These are phyloP conservation scores for Chlorencoelia australis DNA, from an alignment of 2,329 filamentous ascomycete genomes.

Conservation along the genomic window DNA sequence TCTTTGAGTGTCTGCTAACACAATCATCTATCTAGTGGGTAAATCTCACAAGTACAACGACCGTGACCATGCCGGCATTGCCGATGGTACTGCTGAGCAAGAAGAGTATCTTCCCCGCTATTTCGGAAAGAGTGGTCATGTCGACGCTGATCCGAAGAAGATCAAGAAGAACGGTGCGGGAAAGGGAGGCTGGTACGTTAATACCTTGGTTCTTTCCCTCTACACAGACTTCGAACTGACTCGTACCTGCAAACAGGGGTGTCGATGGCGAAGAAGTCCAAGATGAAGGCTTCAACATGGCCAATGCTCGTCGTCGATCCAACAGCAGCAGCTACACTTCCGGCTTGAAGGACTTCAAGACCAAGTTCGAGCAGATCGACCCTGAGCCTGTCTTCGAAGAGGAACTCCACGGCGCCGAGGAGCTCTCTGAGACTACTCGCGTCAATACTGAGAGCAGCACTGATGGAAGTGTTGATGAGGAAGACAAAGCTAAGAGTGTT, in stretches of 20 bases:
- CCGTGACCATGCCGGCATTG: slow-evolving; percentile 71
- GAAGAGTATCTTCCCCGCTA: slow-evolving; percentile 74
- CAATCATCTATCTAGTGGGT: slow-evolving; percentile 61
- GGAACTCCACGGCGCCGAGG: slow-evolving; percentile 56
- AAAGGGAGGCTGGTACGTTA: slow-evolving; percentile 81
- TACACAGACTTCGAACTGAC: slow-evolving; percentile 7
- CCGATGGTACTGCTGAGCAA: slow-evolving; percentile 59
- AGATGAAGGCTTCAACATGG: slow-evolving; percentile 74
- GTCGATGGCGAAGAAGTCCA: slow-evolving; percentile 72
- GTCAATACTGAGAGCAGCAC: slow-evolving; percentile 25
- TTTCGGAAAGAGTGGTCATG: slow-evolving; percentile 80
- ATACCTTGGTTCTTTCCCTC: slow-evolving; percentile 1
- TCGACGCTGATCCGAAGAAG: slow-evolving; percentile 78
- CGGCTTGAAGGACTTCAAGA: slow-evolving; percentile 72
- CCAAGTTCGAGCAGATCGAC: slow-evolving; percentile 91
- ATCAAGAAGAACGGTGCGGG: slow-evolving; percentile 94
- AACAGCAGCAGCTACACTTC: slow-evolving; percentile 73
- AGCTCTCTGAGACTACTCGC: slow-evolving; percentile 20
- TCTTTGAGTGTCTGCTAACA: slow-evolving; percentile 12
- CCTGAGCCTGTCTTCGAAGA: slow-evolving; percentile 90
- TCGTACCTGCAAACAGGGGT: slow-evolving; percentile 55
- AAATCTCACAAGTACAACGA: slow-evolving; percentile 94
- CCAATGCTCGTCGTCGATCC: slow-evolving; percentile 80
- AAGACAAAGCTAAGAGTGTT: slow-evolving; percentile 33
- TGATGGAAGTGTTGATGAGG: slow-evolving; percentile 26